Evolutionary conservation across 2,329 filamentous ascomycete species (phyloP).

Genomic region (Monosporascus sp.): DNA sequence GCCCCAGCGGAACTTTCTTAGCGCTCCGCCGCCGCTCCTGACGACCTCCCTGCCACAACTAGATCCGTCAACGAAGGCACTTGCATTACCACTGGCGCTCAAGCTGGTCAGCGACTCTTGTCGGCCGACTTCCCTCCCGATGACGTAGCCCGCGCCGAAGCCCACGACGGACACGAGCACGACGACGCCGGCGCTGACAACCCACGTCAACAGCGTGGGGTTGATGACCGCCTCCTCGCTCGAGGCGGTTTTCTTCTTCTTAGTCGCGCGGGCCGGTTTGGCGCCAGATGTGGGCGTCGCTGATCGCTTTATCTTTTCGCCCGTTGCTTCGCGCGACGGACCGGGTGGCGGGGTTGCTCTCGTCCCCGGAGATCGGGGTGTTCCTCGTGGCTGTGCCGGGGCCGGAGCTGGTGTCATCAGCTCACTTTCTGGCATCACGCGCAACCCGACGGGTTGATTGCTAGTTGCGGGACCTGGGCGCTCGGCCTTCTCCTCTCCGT

Average conservation of each 20-base stretch:
- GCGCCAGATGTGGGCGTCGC: slow-evolving; percentile 30
- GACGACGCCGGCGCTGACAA: slow-evolving; percentile 62
- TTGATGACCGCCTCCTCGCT: slow-evolving; percentile 43
- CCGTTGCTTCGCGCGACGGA: slow-evolving; percentile 14
- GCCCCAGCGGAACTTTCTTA: slow-evolving; percentile 52
- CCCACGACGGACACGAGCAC: slow-evolving; percentile 64
- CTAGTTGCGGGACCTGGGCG: slow-evolving; percentile 39
- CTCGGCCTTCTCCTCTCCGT: slow-evolving; percentile 34
- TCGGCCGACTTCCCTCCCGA: slow-evolving; percentile 61
- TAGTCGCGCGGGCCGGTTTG: slow-evolving; percentile 42
- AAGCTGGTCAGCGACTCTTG: slow-evolving; percentile 50
- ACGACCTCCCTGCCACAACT: slow-evolving; percentile 52
- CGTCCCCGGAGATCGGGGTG: slow-evolving; percentile 11
- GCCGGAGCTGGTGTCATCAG: slow-evolving; percentile 37
- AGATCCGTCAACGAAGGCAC: slow-evolving; percentile 35
- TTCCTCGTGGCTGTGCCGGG: slow-evolving; percentile 13
- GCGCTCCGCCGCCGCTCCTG: slow-evolving; percentile 43
- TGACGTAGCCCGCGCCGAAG: slow-evolving; percentile 65
- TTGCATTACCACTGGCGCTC: slow-evolving; percentile 39
- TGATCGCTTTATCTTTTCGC: slow-evolving; percentile 48
- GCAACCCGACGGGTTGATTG: slow-evolving; percentile 52
- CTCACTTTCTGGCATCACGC: slow-evolving; percentile 58
- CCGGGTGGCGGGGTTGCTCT: slow-evolving; percentile 5
- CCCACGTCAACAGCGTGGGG: slow-evolving; percentile 60
- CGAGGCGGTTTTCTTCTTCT: slow-evolving; percentile 53